Conservation (phyloP, 164 flowering plant genomes). For the Nymphaea thermarum region DNA sequence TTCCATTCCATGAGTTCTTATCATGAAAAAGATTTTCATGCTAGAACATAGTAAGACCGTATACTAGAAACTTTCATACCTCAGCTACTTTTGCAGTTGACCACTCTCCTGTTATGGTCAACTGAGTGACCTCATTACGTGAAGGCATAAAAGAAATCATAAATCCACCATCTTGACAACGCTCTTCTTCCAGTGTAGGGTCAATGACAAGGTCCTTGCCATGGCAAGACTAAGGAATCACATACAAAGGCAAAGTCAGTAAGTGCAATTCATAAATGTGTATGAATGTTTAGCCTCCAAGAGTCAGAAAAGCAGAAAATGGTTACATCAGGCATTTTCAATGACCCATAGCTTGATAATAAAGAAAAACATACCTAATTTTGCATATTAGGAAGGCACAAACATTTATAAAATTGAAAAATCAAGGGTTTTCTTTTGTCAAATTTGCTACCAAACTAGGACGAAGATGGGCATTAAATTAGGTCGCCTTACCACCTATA, state of each 20-base stretch:
- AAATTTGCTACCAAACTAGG: too few species aligned
- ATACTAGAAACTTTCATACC: constrained; percentile 28
- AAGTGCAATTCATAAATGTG: not conserved
- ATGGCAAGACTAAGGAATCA: constrained; percentile 42
- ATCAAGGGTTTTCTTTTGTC: too few species aligned
- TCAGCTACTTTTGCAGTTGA: constrained; percentile 69
- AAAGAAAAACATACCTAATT: too few species aligned
- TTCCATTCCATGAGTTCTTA: not conserved
- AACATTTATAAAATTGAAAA: too few species aligned
- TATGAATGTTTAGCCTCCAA: too few species aligned
- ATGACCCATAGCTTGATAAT: too few species aligned
- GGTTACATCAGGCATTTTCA: too few species aligned
- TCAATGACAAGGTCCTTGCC: constrained; percentile 75
- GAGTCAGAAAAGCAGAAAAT: too few species aligned
- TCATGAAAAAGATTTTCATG: not conserved
- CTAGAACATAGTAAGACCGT: not conserved
- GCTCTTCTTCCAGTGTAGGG: constrained; percentile 84
- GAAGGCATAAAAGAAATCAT: constrained; percentile 85
- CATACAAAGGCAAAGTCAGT: not conserved
- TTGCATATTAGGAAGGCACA: too few species aligned
- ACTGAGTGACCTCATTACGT: constrained; percentile 86
- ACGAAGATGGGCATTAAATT: too few species aligned
- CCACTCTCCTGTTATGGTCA: constrained; percentile 87
- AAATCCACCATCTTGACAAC: constrained; percentile 79
- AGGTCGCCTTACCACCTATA: too few species aligned